Base-by-base conservation (phyloP, 2,329 filamentous ascomycete genomes). In the Emergomyces pasteurianus region DNA sequence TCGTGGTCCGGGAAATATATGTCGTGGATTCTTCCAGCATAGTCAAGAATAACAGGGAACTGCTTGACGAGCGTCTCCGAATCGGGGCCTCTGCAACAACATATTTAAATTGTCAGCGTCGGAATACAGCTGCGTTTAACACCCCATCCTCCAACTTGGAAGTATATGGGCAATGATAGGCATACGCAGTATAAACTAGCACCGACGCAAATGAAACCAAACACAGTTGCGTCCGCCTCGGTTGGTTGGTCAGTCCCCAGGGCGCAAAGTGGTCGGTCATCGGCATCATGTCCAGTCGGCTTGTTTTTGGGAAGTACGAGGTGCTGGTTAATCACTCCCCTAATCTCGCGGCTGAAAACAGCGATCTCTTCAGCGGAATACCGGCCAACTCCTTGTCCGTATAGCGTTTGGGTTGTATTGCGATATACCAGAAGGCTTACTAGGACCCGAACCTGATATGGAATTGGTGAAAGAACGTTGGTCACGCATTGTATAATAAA, bases 1-100 rank as follows among this genome's bases (percentile, higher is more conserved):
- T 79, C 73, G 65, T 86, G 86, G 42, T 86, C 83, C 0, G 80
- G 76, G 64, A 87, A 86, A 65, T 82, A 85, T 4, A 63, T 62
- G 54, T 77, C 70, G 66, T 85, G 82, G 49, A 87, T 83, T 60
- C 80, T 76, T 43, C 67, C 66, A 2, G 81, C 83, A 69, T 86
- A 86, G 2, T 84, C 81, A 10, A 82, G 46, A 12, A 85, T 60
- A 0, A 73, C 72, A 0, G 82, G 80, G 62, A 79, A 80, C 2
- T 70, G 68, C 61, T 71, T 75, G 3, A 85, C 69, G 1, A 81
- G 68, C 31, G 71, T 67, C 59, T 71, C 73, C 3, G 79, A 80
- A 16, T 75, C 75, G 0, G 82, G 83, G 2, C 71, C 75, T 6
- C 80, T 83, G 62, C 12, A 36, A 9, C 34, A 42, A 31, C 16